A percentile compares a stretch with the other conserved stretches of the same genome.
Evolutionary conservation across 106 monocot species (phyloP).

Genomic region (Chionographis japonica): DNA sequence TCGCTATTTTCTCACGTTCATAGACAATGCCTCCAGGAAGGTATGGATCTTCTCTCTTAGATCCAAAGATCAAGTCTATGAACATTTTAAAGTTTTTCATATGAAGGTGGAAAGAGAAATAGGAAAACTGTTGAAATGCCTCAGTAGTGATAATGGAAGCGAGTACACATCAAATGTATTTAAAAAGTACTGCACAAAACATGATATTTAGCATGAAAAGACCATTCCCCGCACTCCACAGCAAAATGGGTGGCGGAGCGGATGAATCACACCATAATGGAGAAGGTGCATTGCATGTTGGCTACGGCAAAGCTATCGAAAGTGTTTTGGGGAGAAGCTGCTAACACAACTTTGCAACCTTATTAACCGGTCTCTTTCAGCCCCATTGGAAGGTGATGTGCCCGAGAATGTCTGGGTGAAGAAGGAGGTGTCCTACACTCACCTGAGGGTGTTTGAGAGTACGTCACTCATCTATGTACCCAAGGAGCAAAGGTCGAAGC

Average conservation of each 20-base stretch:
- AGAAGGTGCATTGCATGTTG: too few species aligned
- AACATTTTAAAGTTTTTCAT: background rate
- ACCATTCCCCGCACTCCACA: conserved; percentile 1
- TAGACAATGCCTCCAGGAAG: background rate
- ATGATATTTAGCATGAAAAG: conserved; percentile 1
- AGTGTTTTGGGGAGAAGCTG: background rate
- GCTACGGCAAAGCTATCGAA: background rate
- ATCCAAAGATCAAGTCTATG: background rate
- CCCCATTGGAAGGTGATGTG: too few species aligned
- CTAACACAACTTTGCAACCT: background rate
- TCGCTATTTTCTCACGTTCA: too few species aligned
- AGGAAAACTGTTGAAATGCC: background rate
- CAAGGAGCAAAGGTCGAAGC: too few species aligned
- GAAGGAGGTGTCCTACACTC: too few species aligned
- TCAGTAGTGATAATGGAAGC: too few species aligned
- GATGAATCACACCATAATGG: background rate
- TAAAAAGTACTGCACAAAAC: background rate
- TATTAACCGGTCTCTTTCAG: background rate
- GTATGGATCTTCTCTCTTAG: background rate
- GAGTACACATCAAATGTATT: background rate
- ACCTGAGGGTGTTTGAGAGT: background rate
- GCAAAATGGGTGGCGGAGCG: conserved; percentile 1
- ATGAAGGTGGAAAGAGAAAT: too few species aligned
- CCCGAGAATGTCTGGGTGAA: too few species aligned
- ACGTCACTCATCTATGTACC: background rate